Base-by-base conservation (phyloP, 768 basidiomycete genomes). In the Tylopilus balloui region DNA sequence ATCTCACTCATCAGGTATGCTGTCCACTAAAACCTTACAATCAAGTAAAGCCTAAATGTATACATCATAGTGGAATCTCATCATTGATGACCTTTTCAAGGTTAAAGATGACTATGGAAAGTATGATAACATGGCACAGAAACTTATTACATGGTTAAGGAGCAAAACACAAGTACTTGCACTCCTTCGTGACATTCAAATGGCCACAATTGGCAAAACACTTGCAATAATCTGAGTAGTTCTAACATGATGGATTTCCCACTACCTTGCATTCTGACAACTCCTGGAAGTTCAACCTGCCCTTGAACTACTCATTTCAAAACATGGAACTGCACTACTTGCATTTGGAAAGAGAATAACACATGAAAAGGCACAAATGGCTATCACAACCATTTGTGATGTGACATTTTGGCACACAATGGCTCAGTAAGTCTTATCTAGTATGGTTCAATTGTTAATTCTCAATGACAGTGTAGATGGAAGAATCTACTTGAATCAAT, bases 71-170 rank as follows among this genome's bases (percentile, higher is more conserved):
- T 58, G 70, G 15, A 73, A 74, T 51, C 67, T 75, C 3, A 57
- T 75, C 28, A 65, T 74, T 27, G 65, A 69, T 1, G 61, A 75
- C 41, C 72, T 67, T 43, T 70, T 74, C 52, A 65, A 66, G 38
- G 48, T 42, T 0, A 62, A 55, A 14, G 34, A 60, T n/a, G 32
- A 48, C 13, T 47, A 69, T 14, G 42, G 61, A n/a, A 17, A 42
- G 0, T 60, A 55, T 50, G 51, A 63, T 0, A 50, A 62, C 2
- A 43, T 57, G 17, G 69, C 68, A 14, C 53, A 59, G 8, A 61
- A 73, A 1, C 59, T 74, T 0, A 75, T 74, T 23, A 65, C 60
- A 23, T 75, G 72, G 71, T 45, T 73, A 4, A 32, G 54, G 3
- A 68, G 67, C 51, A 71, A 73, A 34, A 72, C 68, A 9, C 27